These are phyloP conservation scores for Tricholoma bakamatsutake DNA, from an alignment of 768 basidiomycete species.

Conservation along the genomic window DNA sequence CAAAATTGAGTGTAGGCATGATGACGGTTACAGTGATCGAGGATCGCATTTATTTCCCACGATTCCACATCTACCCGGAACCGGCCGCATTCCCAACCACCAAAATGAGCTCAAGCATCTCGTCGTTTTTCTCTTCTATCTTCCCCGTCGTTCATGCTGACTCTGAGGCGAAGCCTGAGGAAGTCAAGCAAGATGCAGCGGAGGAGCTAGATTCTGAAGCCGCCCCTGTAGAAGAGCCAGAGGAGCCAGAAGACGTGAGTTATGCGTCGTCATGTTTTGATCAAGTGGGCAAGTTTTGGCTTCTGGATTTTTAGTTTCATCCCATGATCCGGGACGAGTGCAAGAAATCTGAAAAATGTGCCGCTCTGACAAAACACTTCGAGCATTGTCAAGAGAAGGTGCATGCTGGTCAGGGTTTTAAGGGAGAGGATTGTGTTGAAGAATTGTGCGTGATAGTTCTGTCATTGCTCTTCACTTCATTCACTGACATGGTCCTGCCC, in stretches of 20 bases:
- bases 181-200: conserved; percentile 42
- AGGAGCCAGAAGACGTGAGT: conserved; percentile 83
- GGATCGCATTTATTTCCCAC: not conserved
- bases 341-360: conserved; percentile 59
- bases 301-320: conserved; percentile 39
- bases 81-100: conserved; percentile 4
- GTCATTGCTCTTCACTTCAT: conserved; percentile 10
- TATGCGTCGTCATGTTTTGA: not conserved
- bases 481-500: conserved; percentile 5
- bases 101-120: conserved; percentile 35
- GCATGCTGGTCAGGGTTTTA: conserved; percentile 72
- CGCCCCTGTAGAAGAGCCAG: conserved; percentile 28
- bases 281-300: not conserved
- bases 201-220: conserved; percentile 25
- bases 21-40: not conserved
- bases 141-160: conserved; percentile 39
- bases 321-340: conserved; percentile 76
- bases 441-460: conserved; percentile 61
- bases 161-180: conserved; percentile 37
- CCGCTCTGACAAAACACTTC: conserved; percentile 72
- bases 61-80: not conserved
- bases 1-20: not conserved
- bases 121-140: conserved; percentile 42
- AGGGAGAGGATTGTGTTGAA: conserved; percentile 90
- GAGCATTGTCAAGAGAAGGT: conserved; percentile 90